Evolutionary conservation across 1,284 basidiomycete species (phyloP).

Genomic region (Leccinum pachyderme): DNA sequence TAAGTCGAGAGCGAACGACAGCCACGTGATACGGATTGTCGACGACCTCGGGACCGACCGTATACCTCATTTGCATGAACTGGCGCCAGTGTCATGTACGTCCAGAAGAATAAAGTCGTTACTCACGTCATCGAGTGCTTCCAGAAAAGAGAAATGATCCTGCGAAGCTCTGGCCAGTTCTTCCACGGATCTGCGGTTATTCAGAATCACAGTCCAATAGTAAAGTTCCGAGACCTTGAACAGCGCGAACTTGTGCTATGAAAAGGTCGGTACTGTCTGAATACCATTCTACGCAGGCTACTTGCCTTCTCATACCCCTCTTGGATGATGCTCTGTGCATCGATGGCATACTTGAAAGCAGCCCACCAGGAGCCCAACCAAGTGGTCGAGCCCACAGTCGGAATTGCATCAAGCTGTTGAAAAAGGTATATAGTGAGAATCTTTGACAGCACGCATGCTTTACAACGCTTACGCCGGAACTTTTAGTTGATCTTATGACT

Average conservation of each 20-base stretch:
- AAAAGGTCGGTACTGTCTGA: not conserved
- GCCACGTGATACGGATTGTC: slow-evolving; percentile 31
- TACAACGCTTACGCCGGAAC: slow-evolving; percentile 3
- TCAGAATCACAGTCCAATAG: slow-evolving; percentile 42
- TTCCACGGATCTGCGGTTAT: slow-evolving; percentile 34
- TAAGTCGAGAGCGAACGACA: slow-evolving; percentile 29
- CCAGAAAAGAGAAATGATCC: slow-evolving; percentile 39
- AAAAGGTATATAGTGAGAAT: not conserved
- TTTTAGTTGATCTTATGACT: not conserved
- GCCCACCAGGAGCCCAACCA: not conserved
- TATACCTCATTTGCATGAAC: slow-evolving; percentile 28
- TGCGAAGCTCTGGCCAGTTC: slow-evolving; percentile 42
- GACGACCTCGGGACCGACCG: slow-evolving; percentile 24
- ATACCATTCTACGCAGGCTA: not conserved
- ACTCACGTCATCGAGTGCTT: slow-evolving; percentile 36
- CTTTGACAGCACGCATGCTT: not conserved
- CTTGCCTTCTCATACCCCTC: not conserved
- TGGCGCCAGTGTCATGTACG: not conserved
- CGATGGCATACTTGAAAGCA: not conserved
- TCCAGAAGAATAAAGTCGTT: not conserved
- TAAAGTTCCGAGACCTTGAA: slow-evolving; percentile 43
- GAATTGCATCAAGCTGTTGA: not conserved
- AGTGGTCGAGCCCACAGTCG: not conserved
- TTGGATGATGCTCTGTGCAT: not conserved
- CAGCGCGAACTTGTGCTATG: slow-evolving; percentile 18